Percentiles rank a stretch among this genome's conserved stretches.
Conservation (phyloP, 257 asterid genomes). For the Thymus mandschuricus region DNA sequence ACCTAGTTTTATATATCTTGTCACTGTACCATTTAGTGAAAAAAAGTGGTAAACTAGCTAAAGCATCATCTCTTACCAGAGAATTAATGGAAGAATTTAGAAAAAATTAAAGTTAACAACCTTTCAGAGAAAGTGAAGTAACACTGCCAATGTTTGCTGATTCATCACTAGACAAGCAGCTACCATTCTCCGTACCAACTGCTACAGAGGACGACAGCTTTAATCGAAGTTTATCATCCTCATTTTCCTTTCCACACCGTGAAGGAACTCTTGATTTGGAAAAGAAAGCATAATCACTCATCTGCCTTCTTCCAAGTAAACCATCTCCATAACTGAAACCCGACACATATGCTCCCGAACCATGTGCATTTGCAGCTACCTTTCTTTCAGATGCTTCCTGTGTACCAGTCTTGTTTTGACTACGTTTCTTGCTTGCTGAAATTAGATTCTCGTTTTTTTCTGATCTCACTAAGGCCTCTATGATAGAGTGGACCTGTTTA, state of each 20-base stretch:
- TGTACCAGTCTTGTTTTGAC: slow-evolving; percentile 39
- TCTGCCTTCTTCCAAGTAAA: slow-evolving; percentile 44
- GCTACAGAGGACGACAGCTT: slow-evolving; percentile 58
- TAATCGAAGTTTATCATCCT: slow-evolving; percentile 55
- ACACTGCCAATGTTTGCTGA: slow-evolving; percentile 59
- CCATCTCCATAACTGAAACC: slow-evolving; percentile 31
- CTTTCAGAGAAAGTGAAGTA: slow-evolving; percentile 77
- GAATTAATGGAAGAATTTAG: not conserved
- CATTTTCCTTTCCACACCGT: slow-evolving; percentile 37
- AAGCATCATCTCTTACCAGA: not conserved
- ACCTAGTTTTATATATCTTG: not conserved
- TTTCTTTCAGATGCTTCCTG: slow-evolving; percentile 37
- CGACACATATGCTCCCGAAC: slow-evolving; percentile 24
- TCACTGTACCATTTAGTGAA: not conserved
- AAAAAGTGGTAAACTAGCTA: not conserved
- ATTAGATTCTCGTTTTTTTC: slow-evolving; percentile 49
- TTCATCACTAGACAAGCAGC: slow-evolving; percentile 68
- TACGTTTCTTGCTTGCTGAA: slow-evolving; percentile 44
- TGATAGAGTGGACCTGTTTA: slow-evolving; percentile 88
- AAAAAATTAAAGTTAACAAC: slow-evolving; percentile 36
- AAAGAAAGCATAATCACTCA: slow-evolving; percentile 36
- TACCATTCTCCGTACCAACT: slow-evolving; percentile 50
- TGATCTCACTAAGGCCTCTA: slow-evolving; percentile 78
- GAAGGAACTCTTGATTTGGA: slow-evolving; percentile 44
- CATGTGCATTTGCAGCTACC: slow-evolving; percentile 23